These are phyloP conservation scores for Globisporangium ultimum DNA, from an alignment of 352 stramenopile genomes.

Conservation along the genomic window DNA sequence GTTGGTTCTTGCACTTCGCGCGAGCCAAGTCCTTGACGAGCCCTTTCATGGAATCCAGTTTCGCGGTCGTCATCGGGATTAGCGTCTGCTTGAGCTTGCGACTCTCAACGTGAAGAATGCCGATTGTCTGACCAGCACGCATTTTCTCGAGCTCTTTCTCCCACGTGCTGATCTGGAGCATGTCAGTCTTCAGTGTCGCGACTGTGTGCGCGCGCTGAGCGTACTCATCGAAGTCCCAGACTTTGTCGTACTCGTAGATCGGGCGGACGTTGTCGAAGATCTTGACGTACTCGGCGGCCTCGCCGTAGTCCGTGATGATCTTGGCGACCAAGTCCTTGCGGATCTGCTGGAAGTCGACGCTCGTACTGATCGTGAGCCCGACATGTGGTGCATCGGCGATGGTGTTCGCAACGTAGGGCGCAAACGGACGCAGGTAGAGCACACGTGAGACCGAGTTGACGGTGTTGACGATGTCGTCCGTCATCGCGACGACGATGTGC, in stretches of 20 bases:
- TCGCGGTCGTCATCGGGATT: constrained; percentile 90
- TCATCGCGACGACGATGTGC: constrained; percentile 85
- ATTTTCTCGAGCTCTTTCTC: constrained; percentile 95
- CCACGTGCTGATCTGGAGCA: constrained; percentile 91
- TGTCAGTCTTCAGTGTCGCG: constrained; percentile 83
- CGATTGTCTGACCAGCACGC: constrained; percentile 87
- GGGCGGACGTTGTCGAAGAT: constrained; percentile 91
- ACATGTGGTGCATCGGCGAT: constrained; percentile 76
- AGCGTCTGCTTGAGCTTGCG: constrained; percentile 92
- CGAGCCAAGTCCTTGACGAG: constrained; percentile 90
- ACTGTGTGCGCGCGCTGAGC: constrained; percentile 81
- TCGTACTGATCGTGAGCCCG: constrained; percentile 67
- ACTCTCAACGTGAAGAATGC: constrained; percentile 92
- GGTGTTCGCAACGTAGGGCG: constrained; percentile 61
- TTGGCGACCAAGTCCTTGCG: constrained; percentile 79
- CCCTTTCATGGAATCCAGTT: constrained; percentile 91
- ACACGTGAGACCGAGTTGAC: constrained; percentile 89
- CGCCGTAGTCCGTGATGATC: constrained; percentile 82
- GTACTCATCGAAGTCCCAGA: constrained; percentile 90
- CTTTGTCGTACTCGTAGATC: constrained; percentile 90
- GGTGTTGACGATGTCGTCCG: constrained; percentile 85
- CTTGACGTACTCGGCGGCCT: constrained; percentile 89
- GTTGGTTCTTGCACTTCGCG: constrained; percentile 82
- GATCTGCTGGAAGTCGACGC: constrained; percentile 71
- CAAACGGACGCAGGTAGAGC: constrained; percentile 87